A percentile compares a stretch with the other conserved stretches of the same genome.
Evolutionary conservation across 768 basidiomycete genomes (phyloP).

Genomic region (Agrocybe pediades): DNA sequence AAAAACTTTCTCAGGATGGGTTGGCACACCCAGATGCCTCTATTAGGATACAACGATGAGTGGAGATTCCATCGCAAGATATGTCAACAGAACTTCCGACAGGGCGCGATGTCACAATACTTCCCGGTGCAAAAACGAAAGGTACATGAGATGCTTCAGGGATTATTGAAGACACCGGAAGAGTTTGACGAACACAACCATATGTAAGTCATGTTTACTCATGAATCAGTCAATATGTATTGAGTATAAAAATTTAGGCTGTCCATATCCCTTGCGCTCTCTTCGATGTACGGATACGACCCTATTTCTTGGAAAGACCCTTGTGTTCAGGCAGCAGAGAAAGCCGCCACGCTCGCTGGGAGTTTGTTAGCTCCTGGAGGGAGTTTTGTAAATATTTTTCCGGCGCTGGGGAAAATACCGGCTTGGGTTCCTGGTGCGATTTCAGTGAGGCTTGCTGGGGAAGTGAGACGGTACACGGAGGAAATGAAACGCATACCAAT

Average conservation of each 20-base stretch:
- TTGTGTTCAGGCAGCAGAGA: constrained; percentile 27
- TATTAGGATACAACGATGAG: constrained; percentile 31
- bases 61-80: constrained; percentile 39
- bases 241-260: neutral
- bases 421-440: constrained; percentile 21
- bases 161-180: constrained; percentile 19
- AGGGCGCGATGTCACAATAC: constrained; percentile 27
- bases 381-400: constrained; percentile 14
- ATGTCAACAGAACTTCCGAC: constrained; percentile 36
- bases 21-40: constrained; percentile 34
- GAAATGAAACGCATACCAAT: constrained; percentile 11
- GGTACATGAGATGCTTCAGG: constrained; percentile 29
- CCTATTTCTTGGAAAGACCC: constrained; percentile 12
- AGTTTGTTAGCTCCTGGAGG: constrained; percentile 11
- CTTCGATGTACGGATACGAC: constrained; percentile 20
- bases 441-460: neutral
- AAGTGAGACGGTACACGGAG: constrained; percentile 18
- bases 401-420: constrained; percentile 17
- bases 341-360: constrained; percentile 23
- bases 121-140: constrained; percentile 27
- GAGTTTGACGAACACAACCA: constrained; percentile 11
- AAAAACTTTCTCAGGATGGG: constrained; percentile 26
- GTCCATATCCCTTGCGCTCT: constrained; percentile 15
- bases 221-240: neutral
- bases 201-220: constrained; percentile 2